A percentile compares a stretch with the other conserved stretches of the same genome.
These are phyloP conservation scores for Fusarium cyanostomum DNA, from an alignment of 2,329 filamentous ascomycete species.

Conservation along the genomic window DNA sequence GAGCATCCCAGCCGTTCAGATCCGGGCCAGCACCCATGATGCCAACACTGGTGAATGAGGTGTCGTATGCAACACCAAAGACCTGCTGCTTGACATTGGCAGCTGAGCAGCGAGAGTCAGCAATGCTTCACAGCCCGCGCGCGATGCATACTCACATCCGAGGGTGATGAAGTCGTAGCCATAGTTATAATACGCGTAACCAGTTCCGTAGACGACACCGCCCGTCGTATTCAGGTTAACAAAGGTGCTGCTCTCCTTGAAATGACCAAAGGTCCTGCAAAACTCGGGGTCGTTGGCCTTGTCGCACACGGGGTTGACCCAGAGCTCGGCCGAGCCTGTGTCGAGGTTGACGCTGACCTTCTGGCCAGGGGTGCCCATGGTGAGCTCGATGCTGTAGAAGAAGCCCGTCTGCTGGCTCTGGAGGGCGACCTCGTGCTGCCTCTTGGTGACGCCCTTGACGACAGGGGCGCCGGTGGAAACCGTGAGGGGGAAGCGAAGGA, in stretches of 20 bases:
- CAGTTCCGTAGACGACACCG: slow-evolving; percentile 46
- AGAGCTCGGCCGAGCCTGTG: slow-evolving; percentile 54
- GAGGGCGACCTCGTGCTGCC: slow-evolving; percentile 43
- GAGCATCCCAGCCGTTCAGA: slow-evolving; percentile 46
- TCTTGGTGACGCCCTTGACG: slow-evolving; percentile 41
- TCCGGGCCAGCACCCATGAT: slow-evolving; percentile 50
- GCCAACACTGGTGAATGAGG: slow-evolving; percentile 42
- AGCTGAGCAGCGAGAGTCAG: slow-evolving; percentile 32
- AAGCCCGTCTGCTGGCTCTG: slow-evolving; percentile 44
- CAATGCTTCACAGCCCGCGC: neutral
- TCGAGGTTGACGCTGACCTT: slow-evolving; percentile 53
- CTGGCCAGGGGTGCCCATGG: slow-evolving; percentile 52
- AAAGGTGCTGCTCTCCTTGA: slow-evolving; percentile 45
- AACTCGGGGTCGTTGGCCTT: slow-evolving; percentile 42
- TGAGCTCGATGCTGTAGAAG: slow-evolving; percentile 52
- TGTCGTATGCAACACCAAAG: slow-evolving; percentile 50
- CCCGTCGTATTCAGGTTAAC: slow-evolving; percentile 40
- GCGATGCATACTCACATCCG: slow-evolving; percentile 43
- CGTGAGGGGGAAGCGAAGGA: slow-evolving; percentile 46
- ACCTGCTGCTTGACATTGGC: slow-evolving; percentile 47
- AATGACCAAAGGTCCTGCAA: slow-evolving; percentile 45
- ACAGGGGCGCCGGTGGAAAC: slow-evolving; percentile 42
- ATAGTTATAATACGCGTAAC: slow-evolving; percentile 47
- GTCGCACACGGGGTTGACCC: slow-evolving; percentile 54
- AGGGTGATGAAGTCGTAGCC: slow-evolving; percentile 48